Percentiles rank a stretch among this genome's conserved stretches.
Conservation (phyloP, 2,329 filamentous ascomycete species). For the Colletotrichum sublineola region DNA sequence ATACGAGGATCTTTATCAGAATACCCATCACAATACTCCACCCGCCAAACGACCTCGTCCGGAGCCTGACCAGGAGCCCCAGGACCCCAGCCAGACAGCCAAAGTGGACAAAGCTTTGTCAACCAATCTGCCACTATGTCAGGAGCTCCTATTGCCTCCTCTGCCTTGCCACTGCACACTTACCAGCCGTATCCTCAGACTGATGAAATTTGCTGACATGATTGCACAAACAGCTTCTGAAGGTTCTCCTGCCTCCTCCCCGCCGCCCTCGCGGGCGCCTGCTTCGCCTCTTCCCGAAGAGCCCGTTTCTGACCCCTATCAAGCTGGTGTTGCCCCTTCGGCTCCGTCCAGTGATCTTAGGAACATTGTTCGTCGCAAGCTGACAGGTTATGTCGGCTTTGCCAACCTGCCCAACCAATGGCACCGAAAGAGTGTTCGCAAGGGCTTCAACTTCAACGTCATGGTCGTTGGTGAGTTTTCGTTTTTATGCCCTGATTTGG, state of each 20-base stretch:
- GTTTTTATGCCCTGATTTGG: not conserved
- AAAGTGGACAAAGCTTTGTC: not conserved
- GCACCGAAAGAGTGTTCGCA: slow-evolving; percentile 99
- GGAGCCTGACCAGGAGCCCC: slow-evolving; percentile 27
- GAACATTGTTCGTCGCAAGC: slow-evolving; percentile 98
- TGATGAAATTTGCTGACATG: slow-evolving; percentile 53
- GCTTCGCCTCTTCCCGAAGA: slow-evolving; percentile 55
- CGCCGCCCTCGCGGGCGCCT: slow-evolving; percentile 57
- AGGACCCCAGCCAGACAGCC: slow-evolving; percentile 9
- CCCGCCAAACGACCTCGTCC: not conserved
- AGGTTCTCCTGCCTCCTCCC: slow-evolving; percentile 55
- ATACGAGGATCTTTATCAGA: slow-evolving; percentile 62
- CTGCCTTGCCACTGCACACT: slow-evolving; percentile 30
- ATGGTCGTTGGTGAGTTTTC: slow-evolving; percentile 95
- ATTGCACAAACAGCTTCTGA: slow-evolving; percentile 57
- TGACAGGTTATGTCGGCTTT: slow-evolving; percentile 98
- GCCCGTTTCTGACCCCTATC: slow-evolving; percentile 54
- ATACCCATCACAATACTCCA: slow-evolving; percentile 18
- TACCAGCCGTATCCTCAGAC: slow-evolving; percentile 40
- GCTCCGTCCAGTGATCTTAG: slow-evolving; percentile 76
- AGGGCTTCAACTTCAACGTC: slow-evolving; percentile 99
- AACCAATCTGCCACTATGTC: slow-evolving; percentile 1
- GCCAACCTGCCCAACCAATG: slow-evolving; percentile 99
- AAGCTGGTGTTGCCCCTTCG: slow-evolving; percentile 48
- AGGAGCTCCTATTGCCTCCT: slow-evolving; percentile 35